phyloP scores from a whole-genome alignment of 2,329 filamentous ascomycete genomes.

The Aspergillus latus region DNA sequence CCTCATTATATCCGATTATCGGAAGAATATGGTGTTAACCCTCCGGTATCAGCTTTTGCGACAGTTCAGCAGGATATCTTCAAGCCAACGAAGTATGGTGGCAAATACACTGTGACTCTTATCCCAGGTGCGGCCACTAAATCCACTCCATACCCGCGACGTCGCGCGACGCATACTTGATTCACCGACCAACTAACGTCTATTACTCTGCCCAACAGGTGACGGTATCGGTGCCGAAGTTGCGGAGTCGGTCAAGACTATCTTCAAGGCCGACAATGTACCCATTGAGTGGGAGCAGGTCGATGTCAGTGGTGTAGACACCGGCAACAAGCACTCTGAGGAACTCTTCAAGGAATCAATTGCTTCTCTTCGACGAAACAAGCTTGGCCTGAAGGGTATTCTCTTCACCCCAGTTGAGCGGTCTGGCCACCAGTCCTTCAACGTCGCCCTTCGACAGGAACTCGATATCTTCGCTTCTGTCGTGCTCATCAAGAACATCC shows the following conservation, averaged over 20 bases:
- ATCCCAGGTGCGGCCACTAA: slow-evolving; percentile 70
- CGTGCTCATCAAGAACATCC: slow-evolving; percentile 98
- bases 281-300: slow-evolving; percentile 99
- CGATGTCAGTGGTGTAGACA: slow-evolving; percentile 87
- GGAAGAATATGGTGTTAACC: slow-evolving; percentile 21
- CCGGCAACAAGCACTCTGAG: slow-evolving; percentile 82
- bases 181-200: slow-evolving; percentile 15
- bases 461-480: slow-evolving; percentile 99
- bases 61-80: slow-evolving; percentile 94
- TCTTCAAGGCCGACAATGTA: slow-evolving; percentile 99
- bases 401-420: slow-evolving; percentile 95
- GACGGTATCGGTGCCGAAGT: slow-evolving; percentile 98
- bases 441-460: slow-evolving; percentile 97
- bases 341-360: slow-evolving; percentile 95
- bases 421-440: slow-evolving; percentile 98
- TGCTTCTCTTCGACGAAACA: slow-evolving; percentile 94
- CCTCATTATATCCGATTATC: background rate
- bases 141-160: background rate
- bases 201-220: slow-evolving; percentile 44
- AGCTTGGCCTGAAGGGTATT: slow-evolving; percentile 98
- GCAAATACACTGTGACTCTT: slow-evolving; percentile 98
- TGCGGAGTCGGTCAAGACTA: slow-evolving; percentile 95
- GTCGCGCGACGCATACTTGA: background rate
- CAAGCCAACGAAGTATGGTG: slow-evolving; percentile 97
- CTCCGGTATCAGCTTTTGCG: slow-evolving; percentile 58